These are phyloP conservation scores for Yamadazyma spencermartinsiae DNA, from an alignment of 1,139 yeast species.

Conservation along the genomic window DNA sequence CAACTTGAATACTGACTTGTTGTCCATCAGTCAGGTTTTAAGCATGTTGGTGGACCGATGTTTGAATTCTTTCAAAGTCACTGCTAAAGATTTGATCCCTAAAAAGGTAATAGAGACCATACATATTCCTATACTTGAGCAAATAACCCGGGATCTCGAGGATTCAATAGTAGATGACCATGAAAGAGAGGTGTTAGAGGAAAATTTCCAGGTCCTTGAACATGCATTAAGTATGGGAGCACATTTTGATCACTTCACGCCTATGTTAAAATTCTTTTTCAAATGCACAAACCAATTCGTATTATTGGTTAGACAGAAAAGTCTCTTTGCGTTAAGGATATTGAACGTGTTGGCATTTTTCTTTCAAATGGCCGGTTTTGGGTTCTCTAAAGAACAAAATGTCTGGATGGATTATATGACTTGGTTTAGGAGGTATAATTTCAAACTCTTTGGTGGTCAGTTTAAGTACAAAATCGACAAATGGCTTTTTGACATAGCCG, in stretches of 20 bases:
- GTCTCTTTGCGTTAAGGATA: conserved; percentile 28
- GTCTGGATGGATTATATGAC: conserved; percentile 29
- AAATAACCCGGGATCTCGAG: neutral
- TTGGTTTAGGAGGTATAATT: conserved; percentile 22
- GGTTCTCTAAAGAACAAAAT: conserved; percentile 20
- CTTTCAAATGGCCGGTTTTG: conserved; percentile 21
- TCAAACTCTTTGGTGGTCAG: conserved; percentile 10
- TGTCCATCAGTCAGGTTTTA: conserved; percentile 9
- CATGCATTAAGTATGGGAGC: neutral
- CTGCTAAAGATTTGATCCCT: neutral
- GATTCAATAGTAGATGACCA: neutral
- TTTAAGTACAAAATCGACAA: conserved; percentile 20
- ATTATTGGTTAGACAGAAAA: conserved; percentile 17
- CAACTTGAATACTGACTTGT: conserved; percentile 11
- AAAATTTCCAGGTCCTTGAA: neutral
- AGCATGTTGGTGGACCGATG: neutral
- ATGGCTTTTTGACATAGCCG: conserved; percentile 11
- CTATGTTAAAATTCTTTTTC: conserved; percentile 27
- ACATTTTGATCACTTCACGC: conserved; percentile 21
- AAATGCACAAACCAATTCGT: conserved; percentile 15
- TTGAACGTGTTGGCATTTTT: conserved; percentile 22
- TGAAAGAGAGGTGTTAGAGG: neutral
- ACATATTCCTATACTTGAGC: neutral
- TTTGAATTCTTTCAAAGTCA: neutral
- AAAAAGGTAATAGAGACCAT: neutral